Base-by-base conservation (phyloP, 805 yeast species). In the Cyberlindnera mycetangii region DNA sequence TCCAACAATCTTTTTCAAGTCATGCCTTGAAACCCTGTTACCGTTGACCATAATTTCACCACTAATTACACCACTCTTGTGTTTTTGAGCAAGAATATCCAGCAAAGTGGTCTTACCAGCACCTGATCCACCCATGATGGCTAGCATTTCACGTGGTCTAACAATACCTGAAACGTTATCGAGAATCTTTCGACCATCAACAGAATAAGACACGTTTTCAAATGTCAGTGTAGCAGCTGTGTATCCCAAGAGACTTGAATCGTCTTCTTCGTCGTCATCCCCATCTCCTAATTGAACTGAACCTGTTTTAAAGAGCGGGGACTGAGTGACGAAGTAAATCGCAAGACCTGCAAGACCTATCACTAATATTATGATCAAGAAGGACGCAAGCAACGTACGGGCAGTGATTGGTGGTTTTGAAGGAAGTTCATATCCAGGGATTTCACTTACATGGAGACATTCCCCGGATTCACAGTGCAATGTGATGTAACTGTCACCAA, bases 71-170 rank as follows among this genome's bases (percentile, higher is more conserved):
- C 99, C 99, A 27, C 81, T 74, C 59, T 92, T 93, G 59, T 81
- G 78, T 60, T 92, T 93, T 37, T 83, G 85, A 0, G 98, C 98
- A 44, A 93, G 69, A 47, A 93, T 89, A 60, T 93, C 99, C 41
- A 93, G 69, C 34, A 93, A 67, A 0, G 99, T 92, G 1, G 99
- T 92, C 61, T 93, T 93, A 41, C 99, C 99, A 12, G 99, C 98
- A 39, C 99, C 99, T 0, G 97, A 90, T 1, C 97, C 97, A 35
- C 99, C 99, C 96, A 93, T 88, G 33, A 93, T 89, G 0, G 99
- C 98, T 61, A 89, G 64, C 49, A 95, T 85, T 61, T 89, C 89
- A 31, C 97, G 85, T 2, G 97, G 96, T 41, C 79, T 78, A 3
- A 83, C 96, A 12, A 79, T 54, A 9, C 99, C 99, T 53, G 78